Evolutionary conservation across 768 basidiomycete species (phyloP).

Genomic region (Kwoniella pini): DNA sequence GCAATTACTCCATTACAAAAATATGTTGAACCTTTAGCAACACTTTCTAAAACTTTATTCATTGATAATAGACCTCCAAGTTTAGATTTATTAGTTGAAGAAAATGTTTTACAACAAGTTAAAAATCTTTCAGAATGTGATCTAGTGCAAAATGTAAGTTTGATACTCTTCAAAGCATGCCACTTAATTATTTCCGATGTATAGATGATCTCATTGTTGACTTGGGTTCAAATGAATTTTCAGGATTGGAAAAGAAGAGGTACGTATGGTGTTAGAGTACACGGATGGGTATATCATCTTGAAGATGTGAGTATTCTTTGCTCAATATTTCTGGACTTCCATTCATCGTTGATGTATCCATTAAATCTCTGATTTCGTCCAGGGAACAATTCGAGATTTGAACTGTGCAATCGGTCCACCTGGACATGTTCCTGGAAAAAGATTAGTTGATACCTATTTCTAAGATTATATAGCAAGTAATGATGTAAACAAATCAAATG

Average conservation of each 20-base stretch:
- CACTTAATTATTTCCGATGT: too few species aligned
- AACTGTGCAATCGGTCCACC: constrained; percentile 45
- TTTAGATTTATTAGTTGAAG: constrained; percentile 34
- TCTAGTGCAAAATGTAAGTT: constrained; percentile 36
- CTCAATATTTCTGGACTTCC: too few species aligned
- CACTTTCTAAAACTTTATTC: constrained; percentile 27
- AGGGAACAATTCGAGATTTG: constrained; percentile 49
- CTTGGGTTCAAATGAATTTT: background rate
- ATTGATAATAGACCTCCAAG: constrained; percentile 35
- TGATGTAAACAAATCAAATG: constrained; percentile 1
- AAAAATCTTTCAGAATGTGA: constrained; percentile 40
- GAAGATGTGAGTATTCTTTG: constrained; percentile 48
- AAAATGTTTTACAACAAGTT: constrained; percentile 48
- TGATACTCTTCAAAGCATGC: too few species aligned
- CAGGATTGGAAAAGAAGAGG: constrained; percentile 48
- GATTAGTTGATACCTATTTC: constrained; percentile 12
- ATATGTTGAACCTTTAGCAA: constrained; percentile 36
- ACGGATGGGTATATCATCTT: constrained; percentile 51
- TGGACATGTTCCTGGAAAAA: constrained; percentile 32
- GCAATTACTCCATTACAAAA: constrained; percentile 36
- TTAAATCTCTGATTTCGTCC: background rate
- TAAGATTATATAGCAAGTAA: too few species aligned
- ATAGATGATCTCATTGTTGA: too few species aligned
- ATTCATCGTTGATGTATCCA: background rate
- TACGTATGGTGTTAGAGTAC: constrained; percentile 39